Conservation (phyloP, 495 filamentous ascomycete species). For the Penicillium angulare region DNA sequence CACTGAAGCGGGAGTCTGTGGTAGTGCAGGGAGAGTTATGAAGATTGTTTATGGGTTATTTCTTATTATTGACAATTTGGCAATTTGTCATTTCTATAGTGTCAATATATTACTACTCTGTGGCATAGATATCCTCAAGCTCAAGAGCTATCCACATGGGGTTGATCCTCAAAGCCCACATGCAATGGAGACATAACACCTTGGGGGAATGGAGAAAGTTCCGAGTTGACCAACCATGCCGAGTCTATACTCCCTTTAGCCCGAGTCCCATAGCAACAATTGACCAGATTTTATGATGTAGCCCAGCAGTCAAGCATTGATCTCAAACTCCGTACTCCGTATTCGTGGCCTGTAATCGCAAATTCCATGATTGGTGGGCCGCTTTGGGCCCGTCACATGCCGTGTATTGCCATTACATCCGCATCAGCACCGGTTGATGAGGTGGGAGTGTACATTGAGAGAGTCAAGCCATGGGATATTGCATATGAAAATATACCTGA, state of each 20-base stretch:
- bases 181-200: not conserved
- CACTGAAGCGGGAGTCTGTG: not conserved
- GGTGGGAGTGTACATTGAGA: not conserved
- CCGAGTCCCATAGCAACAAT: slow-evolving; percentile 3
- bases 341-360: slow-evolving; percentile 20
- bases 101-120: no score
- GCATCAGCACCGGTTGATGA: not conserved
- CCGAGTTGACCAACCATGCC: no score
- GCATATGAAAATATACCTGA: not conserved
- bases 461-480: not conserved
- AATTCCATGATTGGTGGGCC: slow-evolving; percentile 24
- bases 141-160: not conserved
- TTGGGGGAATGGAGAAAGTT: slow-evolving; percentile 7
- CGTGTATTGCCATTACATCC: slow-evolving; percentile 25
- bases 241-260: slow-evolving; percentile 18
- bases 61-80: no score
- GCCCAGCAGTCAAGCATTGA: no score
- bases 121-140: not conserved
- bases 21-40: not conserved
- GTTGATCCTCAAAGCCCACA: not conserved
- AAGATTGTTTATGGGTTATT: no score
- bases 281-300: not conserved
- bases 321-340: not conserved
- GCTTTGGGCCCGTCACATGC: slow-evolving; percentile 26
- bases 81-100: no score